Base-by-base conservation (phyloP, 371 early-diverging fungal genomes). In the Apophysomyces elegans region DNA sequence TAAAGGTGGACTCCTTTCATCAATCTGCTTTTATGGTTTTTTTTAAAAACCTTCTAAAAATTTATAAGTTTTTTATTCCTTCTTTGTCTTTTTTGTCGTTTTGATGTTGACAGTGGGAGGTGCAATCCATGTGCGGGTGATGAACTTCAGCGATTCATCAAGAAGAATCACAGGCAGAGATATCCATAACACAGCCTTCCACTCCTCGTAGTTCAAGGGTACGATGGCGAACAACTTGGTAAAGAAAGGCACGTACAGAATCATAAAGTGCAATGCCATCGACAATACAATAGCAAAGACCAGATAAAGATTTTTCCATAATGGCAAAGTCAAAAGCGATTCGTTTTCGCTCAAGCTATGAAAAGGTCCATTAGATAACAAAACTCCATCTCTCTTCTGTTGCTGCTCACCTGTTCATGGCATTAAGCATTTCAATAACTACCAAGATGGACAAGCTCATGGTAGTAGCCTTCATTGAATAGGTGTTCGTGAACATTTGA, bases 371-470 rank as follows among this genome's bases (percentile, higher is more conserved):
- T 21, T 11, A 39, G 43, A 5, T 41, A 57, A 56, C 8, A 11
- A 7, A 16, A n/a, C 38, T 39, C 50, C 16, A 61, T 46, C 37
- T 11, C 9, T 35, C 13, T n/a, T 26, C 13, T 8, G 13, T 18
- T 16, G 4, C 21, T 61, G 41, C 41, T 85, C 70, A 70, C 68
- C 69, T 67, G 61, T 72, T 72, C 69, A 72, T 69, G 26, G 72
- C 70, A 58, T 98, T 98, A 69, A 98, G 89, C 99, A 99, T 98
- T 75, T 98, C 97, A 73, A 98, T 97, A 44, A 93, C 91, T 11
- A 97, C 98, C 59, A 99, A 80, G 59, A 99, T 91, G 36, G 96
- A 95, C 62, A 99, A 85, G 58, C 96, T 94, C 85, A 97, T 93
- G 54, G 98, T 97, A 37, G 96, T 96, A 13, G 98, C 98, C 71